These are phyloP conservation scores for Lactarius vividus DNA, from an alignment of 768 basidiomycete genomes.

Conservation along the genomic window DNA sequence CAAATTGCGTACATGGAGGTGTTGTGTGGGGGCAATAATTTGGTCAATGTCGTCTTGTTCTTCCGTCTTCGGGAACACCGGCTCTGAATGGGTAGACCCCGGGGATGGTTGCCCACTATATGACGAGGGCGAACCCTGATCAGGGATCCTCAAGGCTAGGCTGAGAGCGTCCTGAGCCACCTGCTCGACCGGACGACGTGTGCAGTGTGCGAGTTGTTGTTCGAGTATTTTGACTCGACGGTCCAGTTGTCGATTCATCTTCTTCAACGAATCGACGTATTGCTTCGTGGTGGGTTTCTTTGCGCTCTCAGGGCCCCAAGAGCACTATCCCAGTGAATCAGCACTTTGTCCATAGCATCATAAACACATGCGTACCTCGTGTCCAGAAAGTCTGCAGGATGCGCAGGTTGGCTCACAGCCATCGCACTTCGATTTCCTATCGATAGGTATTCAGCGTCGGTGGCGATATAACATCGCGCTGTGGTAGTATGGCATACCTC, in stretches of 20 bases:
- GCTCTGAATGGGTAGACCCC: conserved; percentile 17
- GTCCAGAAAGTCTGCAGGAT: conserved; percentile 32
- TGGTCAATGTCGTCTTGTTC: conserved; percentile 24
- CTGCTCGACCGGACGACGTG: conserved; percentile 18
- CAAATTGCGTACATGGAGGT: conserved; percentile 23
- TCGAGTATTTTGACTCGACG: conserved; percentile 33
- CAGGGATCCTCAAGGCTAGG: conserved; percentile 20
- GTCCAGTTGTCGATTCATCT: conserved; percentile 33
- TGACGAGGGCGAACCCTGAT: conserved; percentile 16
- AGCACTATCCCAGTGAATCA: conserved; percentile 30
- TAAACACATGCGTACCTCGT: conserved; percentile 26
- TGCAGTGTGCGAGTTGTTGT: conserved; percentile 21
- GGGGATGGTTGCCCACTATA: conserved; percentile 23
- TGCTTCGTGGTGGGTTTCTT: conserved; percentile 36
- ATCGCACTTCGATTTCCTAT: conserved; percentile 38
- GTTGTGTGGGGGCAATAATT: conserved; percentile 16
- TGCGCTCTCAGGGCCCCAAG: conserved; percentile 37
- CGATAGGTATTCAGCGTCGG: neutral
- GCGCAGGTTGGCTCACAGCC: conserved; percentile 35
- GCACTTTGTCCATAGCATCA: neutral
- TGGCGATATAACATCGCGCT: neutral
- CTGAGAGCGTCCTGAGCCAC: conserved; percentile 12
- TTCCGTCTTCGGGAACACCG: conserved; percentile 17
- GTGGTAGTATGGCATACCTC: conserved; percentile 26
- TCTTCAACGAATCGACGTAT: conserved; percentile 35